Evolutionary conservation across 768 basidiomycete species (phyloP).

Genomic region (Pholiota microspora): DNA sequence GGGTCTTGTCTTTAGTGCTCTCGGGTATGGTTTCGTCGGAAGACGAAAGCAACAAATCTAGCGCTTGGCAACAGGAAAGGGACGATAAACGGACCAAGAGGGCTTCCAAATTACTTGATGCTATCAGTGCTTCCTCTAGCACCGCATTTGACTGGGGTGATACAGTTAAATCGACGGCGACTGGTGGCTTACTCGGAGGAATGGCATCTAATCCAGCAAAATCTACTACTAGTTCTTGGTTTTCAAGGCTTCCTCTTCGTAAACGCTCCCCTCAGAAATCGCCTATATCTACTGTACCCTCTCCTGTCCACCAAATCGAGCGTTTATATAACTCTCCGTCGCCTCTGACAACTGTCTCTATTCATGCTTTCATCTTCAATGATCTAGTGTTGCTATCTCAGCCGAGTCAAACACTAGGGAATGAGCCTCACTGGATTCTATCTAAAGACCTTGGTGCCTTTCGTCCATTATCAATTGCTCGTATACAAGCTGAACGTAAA

Average conservation of each 20-base stretch:
- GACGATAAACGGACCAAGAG: conserved; percentile 20
- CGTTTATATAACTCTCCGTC: background rate
- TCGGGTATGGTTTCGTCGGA: conserved; percentile 19
- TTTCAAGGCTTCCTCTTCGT: conserved; percentile 24
- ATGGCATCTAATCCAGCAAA: conserved; percentile 18
- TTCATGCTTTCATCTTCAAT: conserved; percentile 55
- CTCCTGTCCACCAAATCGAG: background rate
- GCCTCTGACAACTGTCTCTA: conserved; percentile 16
- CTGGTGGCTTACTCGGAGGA: conserved; percentile 9
- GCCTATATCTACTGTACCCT: background rate
- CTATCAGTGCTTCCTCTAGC: conserved; percentile 43
- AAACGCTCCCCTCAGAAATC: conserved; percentile 20
- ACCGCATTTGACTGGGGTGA: conserved; percentile 40
- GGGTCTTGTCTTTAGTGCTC: conserved; percentile 48
- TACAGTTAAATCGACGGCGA: conserved; percentile 31
- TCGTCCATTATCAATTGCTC: conserved; percentile 43
- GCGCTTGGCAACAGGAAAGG: conserved; percentile 8
- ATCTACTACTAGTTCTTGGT: conserved; percentile 19
- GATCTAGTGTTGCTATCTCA: conserved; percentile 66
- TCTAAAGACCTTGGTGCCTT: conserved; percentile 37
- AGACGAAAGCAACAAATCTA: background rate
- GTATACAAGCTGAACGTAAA: conserved; percentile 18
- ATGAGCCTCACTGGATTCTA: conserved; percentile 23
- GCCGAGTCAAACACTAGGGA: conserved; percentile 21
- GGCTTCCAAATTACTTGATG: conserved; percentile 35